Conservation (phyloP, 2,329 filamentous ascomycete species). For the Scedosporium minutisporum region DNA sequence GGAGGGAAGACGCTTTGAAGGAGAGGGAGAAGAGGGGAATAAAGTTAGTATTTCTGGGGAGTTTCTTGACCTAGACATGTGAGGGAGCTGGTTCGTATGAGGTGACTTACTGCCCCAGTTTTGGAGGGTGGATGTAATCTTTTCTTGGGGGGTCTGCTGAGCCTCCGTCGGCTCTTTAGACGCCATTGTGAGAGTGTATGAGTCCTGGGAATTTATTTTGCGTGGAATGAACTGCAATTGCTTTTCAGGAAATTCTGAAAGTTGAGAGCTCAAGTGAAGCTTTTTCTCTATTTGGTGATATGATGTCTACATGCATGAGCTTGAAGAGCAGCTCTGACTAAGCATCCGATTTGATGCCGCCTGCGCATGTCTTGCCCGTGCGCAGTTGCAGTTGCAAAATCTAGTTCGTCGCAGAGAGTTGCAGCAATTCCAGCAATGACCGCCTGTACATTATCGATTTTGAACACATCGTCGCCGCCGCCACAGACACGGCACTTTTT, state of each 20-base stretch:
- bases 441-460: not conserved
- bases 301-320: not conserved
- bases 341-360: not conserved
- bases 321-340: not conserved
- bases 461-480: not conserved
- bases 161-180: not conserved
- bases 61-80: not conserved
- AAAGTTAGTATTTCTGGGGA: not conserved
- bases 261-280: not conserved
- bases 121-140: slow-evolving; percentile 18
- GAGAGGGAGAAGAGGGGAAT: not conserved
- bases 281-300: not conserved
- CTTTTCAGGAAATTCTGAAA: not conserved
- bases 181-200: not conserved
- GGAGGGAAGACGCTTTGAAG: slow-evolving; percentile 40
- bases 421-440: not conserved
- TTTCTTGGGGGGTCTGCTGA: not conserved
- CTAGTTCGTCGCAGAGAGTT: not conserved
- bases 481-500: not conserved
- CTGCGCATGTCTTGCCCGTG: not conserved
- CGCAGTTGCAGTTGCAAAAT: not conserved
- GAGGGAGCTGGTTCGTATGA: slow-evolving; percentile 3
- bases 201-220: not conserved
- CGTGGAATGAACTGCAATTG: not conserved
- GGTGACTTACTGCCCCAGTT: slow-evolving; percentile 40